These are phyloP conservation scores for Phylloporus rhodoxanthus DNA, from an alignment of 768 basidiomycete genomes.

Conservation along the genomic window DNA sequence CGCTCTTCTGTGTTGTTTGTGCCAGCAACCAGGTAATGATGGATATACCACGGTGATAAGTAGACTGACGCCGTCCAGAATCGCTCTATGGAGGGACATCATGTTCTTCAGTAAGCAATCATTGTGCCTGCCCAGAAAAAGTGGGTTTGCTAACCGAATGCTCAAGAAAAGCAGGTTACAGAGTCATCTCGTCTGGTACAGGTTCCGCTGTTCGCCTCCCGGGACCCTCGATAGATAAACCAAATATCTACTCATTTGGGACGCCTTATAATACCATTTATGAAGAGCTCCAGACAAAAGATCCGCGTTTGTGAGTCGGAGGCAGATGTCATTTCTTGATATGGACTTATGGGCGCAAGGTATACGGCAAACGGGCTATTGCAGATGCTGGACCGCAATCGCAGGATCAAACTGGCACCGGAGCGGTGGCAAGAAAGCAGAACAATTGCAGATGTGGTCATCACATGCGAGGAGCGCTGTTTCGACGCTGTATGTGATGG, in stretches of 20 bases:
- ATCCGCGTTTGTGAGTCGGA: slow-evolving; percentile 67
- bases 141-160: slow-evolving; percentile 4
- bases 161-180: slow-evolving; percentile 82
- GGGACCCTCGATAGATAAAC: slow-evolving; percentile 93
- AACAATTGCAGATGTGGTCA: slow-evolving; percentile 89
- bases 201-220: slow-evolving; percentile 96
- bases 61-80: slow-evolving; percentile 49
- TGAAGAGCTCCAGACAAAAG: slow-evolving; percentile 80
- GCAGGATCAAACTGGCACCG: slow-evolving; percentile 85
- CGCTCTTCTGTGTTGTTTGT: slow-evolving; percentile 95
- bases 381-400: slow-evolving; percentile 94
- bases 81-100: slow-evolving; percentile 97
- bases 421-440: slow-evolving; percentile 95
- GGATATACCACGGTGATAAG: not conserved
- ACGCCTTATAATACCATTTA: slow-evolving; percentile 96
- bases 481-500: slow-evolving; percentile 99
- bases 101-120: slow-evolving; percentile 74
- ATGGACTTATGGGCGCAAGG: slow-evolving; percentile 36
- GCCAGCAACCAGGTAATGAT: slow-evolving; percentile 88
- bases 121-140: not conserved
- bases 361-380: slow-evolving; percentile 92
- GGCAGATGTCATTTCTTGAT: slow-evolving; percentile 1
- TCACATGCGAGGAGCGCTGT: slow-evolving; percentile 98
- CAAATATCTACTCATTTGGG: slow-evolving; percentile 94
- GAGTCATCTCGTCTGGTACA: slow-evolving; percentile 91